A percentile compares a stretch with the other conserved stretches of the same genome.
Evolutionary conservation across 1,284 basidiomycete genomes (phyloP).

Genomic region (Leccinum fuscescens): DNA sequence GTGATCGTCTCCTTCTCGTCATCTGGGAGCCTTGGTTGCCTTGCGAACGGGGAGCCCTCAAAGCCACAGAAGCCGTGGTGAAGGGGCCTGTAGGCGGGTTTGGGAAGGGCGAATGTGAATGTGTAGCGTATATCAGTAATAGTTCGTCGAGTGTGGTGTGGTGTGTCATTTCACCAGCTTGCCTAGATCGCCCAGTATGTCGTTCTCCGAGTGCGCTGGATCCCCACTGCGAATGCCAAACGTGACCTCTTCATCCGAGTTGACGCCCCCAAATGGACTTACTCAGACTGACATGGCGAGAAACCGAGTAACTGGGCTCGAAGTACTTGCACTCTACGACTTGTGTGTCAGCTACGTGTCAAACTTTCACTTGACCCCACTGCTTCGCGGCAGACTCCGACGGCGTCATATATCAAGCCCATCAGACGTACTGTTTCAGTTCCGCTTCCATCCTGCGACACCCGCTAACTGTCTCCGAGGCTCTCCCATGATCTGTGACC

Average conservation of each 20-base stretch:
- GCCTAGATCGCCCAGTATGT: slow-evolving; percentile 63
- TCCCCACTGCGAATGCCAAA: slow-evolving; percentile 24
- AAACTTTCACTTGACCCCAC: too few relatives aligned
- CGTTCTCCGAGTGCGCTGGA: slow-evolving; percentile 43
- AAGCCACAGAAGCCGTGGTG: too few relatives aligned
- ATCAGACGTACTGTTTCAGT: neutral
- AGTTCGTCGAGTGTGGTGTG: neutral
- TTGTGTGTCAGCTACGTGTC: too few relatives aligned
- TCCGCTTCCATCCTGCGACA: neutral
- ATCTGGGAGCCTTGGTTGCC: slow-evolving; percentile 25
- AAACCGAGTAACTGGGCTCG: too few relatives aligned
- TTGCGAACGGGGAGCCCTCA: slow-evolving; percentile 8
- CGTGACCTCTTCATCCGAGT: slow-evolving; percentile 37
- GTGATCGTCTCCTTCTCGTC: slow-evolving; percentile 28
- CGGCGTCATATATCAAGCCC: neutral
- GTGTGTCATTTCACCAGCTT: slow-evolving; percentile 44
- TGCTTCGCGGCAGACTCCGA: neutral
- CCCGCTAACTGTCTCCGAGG: neutral
- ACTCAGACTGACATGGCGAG: too few relatives aligned
- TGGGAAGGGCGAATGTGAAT: slow-evolving; percentile 10
- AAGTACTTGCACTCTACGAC: too few relatives aligned
- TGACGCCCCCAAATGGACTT: slow-evolving; percentile 30
- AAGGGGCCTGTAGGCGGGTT: slow-evolving; percentile 1
- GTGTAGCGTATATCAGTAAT: slow-evolving; percentile 3
- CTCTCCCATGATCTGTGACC: neutral